phyloP scores from a whole-genome alignment of 306 rosid genomes.

The Lablab purpureus region DNA sequence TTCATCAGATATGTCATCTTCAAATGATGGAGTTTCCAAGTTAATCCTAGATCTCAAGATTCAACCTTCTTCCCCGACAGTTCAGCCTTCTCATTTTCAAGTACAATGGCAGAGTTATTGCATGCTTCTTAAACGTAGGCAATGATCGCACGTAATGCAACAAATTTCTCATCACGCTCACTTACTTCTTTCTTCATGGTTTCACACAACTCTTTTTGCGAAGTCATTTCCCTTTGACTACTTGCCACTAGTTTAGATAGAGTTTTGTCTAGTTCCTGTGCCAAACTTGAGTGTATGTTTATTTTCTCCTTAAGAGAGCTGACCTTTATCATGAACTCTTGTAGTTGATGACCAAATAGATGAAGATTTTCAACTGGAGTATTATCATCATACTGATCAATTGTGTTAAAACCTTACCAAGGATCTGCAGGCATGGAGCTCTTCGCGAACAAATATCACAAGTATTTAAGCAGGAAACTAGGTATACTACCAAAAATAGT shows the following conservation, averaged over 20 bases:
- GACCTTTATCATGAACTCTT: constrained; percentile 61
- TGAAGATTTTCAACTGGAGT: constrained; percentile 46
- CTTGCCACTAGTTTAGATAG: constrained; percentile 55
- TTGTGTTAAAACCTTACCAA: constrained; percentile 58
- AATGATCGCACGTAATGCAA: constrained; percentile 61
- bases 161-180: constrained; percentile 64
- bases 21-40: constrained; percentile 39
- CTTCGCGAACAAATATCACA: constrained; percentile 56
- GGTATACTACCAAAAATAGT: constrained; percentile 14
- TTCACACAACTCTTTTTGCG: constrained; percentile 69
- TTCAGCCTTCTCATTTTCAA: constrained; percentile 69
- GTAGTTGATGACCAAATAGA: constrained; percentile 62
- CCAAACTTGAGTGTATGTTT: constrained; percentile 57
- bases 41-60: constrained; percentile 43
- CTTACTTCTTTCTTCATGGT: constrained; percentile 65
- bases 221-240: constrained; percentile 65
- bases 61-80: constrained; percentile 63
- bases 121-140: constrained; percentile 74
- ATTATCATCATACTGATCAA: constrained; percentile 56
- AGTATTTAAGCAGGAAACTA: constrained; percentile 33
- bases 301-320: constrained; percentile 66
- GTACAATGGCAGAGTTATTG: constrained; percentile 58
- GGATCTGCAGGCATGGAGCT: constrained; percentile 50
- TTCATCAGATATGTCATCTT: constrained; percentile 63
- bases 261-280: constrained; percentile 60